phyloP scores from a whole-genome alignment of 495 filamentous ascomycete species.

The Aspergillus indologenus region DNA sequence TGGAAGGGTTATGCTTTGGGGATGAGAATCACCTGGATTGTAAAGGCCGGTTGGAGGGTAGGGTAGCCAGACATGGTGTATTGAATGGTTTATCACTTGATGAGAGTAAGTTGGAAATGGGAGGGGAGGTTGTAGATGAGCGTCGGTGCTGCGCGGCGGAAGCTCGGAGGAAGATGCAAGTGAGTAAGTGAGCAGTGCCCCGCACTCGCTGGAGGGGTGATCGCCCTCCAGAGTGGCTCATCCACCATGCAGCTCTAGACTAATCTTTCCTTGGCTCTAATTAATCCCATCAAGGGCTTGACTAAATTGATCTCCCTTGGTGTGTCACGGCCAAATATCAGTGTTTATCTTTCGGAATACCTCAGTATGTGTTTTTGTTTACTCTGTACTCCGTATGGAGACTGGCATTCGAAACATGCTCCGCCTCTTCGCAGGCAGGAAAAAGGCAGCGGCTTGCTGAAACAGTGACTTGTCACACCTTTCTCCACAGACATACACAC shows the following conservation, averaged over 20 bases:
- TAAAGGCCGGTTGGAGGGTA: conserved; percentile 43
- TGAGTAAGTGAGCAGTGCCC: background rate
- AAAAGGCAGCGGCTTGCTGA: background rate
- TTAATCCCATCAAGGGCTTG: too few species aligned
- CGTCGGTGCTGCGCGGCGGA: background rate
- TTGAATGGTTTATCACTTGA: background rate
- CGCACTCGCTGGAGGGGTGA: background rate
- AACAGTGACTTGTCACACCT: background rate
- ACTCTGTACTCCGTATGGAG: too few species aligned
- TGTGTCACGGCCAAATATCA: too few species aligned
- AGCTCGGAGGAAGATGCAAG: background rate
- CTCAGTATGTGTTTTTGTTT: too few species aligned
- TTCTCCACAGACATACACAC: background rate
- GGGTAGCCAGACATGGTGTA: conserved; percentile 41
- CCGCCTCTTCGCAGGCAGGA: background rate
- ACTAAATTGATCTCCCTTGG: too few species aligned
- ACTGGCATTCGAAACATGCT: too few species aligned
- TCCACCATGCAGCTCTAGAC: background rate
- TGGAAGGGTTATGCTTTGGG: background rate
- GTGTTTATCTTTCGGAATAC: too few species aligned
- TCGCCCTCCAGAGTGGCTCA: background rate
- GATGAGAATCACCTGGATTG: conserved; percentile 31
- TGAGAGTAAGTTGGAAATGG: background rate
- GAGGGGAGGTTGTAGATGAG: background rate
- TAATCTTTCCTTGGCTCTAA: background rate